phyloP scores from a whole-genome alignment of 306 rosid species.

The Chamaecrista fasciculata region DNA sequence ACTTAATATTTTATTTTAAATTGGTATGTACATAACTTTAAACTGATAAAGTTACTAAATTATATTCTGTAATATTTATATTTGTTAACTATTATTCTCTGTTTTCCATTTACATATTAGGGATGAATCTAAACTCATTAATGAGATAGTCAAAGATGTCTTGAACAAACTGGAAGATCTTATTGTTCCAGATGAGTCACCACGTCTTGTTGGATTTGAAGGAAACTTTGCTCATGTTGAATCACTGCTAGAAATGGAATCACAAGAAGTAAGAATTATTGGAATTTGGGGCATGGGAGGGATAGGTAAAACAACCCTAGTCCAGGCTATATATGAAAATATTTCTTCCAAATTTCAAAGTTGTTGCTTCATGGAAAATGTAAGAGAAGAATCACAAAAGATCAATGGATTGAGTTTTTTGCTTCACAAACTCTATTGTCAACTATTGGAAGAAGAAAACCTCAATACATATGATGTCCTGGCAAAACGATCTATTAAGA shows the following conservation, averaged over 20 bases:
- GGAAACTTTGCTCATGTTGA: not conserved
- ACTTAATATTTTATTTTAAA: no score
- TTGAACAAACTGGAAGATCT: not conserved
- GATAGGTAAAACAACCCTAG: no score
- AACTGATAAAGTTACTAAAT: no score
- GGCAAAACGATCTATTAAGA: not conserved
- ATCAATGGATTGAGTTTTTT: no score
- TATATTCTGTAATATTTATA: no score
- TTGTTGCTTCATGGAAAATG: no score
- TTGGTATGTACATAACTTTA: no score
- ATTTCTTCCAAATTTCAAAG: conserved; percentile 21
- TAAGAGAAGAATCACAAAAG: no score
- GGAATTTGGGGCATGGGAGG: conserved; percentile 32
- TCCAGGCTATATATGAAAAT: not conserved
- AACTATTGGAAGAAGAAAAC: not conserved
- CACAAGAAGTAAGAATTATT: not conserved
- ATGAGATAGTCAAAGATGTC: no score
- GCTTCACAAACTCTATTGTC: conserved; percentile 11
- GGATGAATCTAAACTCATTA: no score
- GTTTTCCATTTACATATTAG: no score
- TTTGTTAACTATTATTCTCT: no score
- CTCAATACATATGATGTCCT: not conserved
- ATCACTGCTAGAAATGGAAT: not conserved
- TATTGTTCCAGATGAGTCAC: not conserved
- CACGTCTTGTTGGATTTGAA: conserved; percentile 17